These are phyloP conservation scores for Umbilicus rupestris DNA, from an alignment of 164 flowering plant species.

Conservation along the genomic window DNA sequence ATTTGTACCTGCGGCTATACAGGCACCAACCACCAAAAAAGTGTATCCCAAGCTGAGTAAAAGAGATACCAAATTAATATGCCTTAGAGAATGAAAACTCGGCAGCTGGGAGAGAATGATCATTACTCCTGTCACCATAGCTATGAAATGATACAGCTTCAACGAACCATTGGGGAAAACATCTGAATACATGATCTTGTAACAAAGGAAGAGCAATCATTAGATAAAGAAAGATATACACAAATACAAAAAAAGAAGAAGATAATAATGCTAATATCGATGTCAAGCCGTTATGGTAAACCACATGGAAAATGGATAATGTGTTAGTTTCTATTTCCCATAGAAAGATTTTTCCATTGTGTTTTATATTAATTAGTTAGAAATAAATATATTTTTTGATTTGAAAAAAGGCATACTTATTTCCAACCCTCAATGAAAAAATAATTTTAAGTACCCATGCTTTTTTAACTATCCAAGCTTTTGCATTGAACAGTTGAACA, in stretches of 20 bases:
- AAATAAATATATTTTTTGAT: no score
- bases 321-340: background rate
- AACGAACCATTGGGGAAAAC: constrained; percentile 62
- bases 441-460: no score
- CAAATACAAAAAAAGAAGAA: background rate
- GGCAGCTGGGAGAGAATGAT: constrained; percentile 88
- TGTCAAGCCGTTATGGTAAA: background rate
- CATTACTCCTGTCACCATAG: constrained; percentile 77
- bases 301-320: background rate
- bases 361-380: background rate
- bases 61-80: constrained; percentile 76
- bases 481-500: background rate
- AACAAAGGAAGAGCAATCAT: background rate
- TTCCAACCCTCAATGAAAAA: background rate
- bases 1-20: constrained; percentile 63
- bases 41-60: constrained; percentile 83
- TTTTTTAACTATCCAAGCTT: background rate
- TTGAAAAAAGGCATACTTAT: background rate
- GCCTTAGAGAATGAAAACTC: constrained; percentile 83
- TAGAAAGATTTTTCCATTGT: background rate
- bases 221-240: background rate
- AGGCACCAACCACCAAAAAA: constrained; percentile 73
- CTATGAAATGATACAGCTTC: constrained; percentile 77
- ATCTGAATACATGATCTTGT: constrained; percentile 65
- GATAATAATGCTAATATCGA: background rate